Evolutionary conservation across 768 basidiomycete genomes (phyloP).

Genomic region (Boletus sensibilis): DNA sequence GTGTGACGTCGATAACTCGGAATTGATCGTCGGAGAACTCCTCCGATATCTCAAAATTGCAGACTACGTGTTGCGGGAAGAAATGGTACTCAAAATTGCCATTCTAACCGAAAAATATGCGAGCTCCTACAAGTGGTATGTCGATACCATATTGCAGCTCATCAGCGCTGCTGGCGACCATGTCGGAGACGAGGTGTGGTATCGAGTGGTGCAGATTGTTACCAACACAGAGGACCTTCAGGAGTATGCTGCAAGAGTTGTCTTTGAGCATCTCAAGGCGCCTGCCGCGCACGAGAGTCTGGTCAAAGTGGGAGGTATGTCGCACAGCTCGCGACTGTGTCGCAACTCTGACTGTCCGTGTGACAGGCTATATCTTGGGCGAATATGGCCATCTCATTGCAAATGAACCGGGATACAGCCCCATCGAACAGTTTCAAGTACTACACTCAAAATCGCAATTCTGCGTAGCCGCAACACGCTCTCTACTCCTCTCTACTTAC

Average conservation of each 20-base stretch:
- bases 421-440: conserved; percentile 89
- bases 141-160: conserved; percentile 94
- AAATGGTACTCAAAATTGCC: conserved; percentile 98
- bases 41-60: conserved; percentile 93
- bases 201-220: conserved; percentile 96
- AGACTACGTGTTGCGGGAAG: conserved; percentile 93
- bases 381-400: conserved; percentile 99
- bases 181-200: conserved; percentile 99
- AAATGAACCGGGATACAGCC: conserved; percentile 90
- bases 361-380: conserved; percentile 87
- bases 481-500: conserved; percentile 92
- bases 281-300: conserved; percentile 89
- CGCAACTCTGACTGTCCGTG: conserved; percentile 9
- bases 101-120: conserved; percentile 99
- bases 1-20: conserved; percentile 98
- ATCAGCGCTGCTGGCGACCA: conserved; percentile 98
- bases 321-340: background rate
- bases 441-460: conserved; percentile 95
- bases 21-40: conserved; percentile 92
- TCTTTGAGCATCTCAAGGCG: conserved; percentile 84
- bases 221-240: conserved; percentile 98
- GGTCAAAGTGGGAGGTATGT: conserved; percentile 91
- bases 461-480: conserved; percentile 87
- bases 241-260: conserved; percentile 90
- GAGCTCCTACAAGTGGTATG: conserved; percentile 97